A percentile compares a stretch with the other conserved stretches of the same genome.
These are phyloP conservation scores for Trichoderma reesei DNA, from an alignment of 495 filamentous ascomycete genomes.

Conservation along the genomic window DNA sequence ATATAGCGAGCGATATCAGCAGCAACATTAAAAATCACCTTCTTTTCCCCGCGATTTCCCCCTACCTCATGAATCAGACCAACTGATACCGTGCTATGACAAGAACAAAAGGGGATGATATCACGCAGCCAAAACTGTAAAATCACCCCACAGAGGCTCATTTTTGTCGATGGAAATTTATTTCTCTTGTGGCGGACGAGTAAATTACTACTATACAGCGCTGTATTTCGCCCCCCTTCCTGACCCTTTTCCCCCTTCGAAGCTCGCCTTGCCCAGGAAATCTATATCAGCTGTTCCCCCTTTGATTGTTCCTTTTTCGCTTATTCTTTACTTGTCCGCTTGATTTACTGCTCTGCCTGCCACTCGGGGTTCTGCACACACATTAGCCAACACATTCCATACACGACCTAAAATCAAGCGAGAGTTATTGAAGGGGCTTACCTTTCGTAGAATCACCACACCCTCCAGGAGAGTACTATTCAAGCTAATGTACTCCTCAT, in stretches of 20 bases:
- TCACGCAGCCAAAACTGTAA: neutral
- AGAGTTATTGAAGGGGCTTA: slow-evolving; percentile 28
- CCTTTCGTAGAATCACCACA: slow-evolving; percentile 92
- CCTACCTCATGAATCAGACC: no score
- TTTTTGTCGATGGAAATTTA: neutral
- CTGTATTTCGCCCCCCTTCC: neutral
- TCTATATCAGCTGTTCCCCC: neutral
- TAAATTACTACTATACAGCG: slow-evolving; percentile 7
- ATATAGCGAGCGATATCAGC: no score
- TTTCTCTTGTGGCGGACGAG: neutral
- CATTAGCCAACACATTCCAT: neutral
- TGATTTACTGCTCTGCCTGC: slow-evolving; percentile 31
- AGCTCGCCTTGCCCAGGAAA: neutral
- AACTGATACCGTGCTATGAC: no score
- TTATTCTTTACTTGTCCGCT: neutral
- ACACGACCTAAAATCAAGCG: slow-evolving; percentile 6
- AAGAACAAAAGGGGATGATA: no score
- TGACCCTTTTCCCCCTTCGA: neutral
- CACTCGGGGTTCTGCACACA: slow-evolving; percentile 36
- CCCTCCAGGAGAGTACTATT: slow-evolving; percentile 88
- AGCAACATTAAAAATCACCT: no score
- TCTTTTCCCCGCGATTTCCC: no score
- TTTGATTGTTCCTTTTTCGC: neutral
- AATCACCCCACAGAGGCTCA: neutral
- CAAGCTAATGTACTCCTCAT: slow-evolving; percentile 90